Conservation (phyloP, 1,284 basidiomycete genomes). For the Sporisorium reilianum region DNA sequence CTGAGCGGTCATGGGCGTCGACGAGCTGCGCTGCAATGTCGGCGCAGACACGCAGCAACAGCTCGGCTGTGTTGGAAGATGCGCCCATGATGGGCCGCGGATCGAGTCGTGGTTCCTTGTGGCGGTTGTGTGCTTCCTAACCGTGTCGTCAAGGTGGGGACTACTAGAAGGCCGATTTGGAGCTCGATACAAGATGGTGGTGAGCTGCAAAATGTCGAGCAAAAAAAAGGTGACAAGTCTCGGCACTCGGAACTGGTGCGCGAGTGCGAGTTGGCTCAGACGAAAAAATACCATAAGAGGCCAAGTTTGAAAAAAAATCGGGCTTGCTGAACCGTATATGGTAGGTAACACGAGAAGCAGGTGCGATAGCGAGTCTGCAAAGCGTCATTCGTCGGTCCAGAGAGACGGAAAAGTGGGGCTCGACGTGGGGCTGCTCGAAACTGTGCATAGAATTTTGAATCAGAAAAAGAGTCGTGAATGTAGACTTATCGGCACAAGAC, state of each 20-base stretch:
- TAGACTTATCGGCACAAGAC: background rate
- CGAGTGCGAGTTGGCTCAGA: background rate
- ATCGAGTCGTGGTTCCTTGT: background rate
- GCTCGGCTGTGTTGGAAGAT: slow-evolving; percentile 79
- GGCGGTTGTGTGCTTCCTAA: background rate
- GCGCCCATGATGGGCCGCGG: slow-evolving; percentile 42
- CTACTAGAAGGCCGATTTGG: background rate
- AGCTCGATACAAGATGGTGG: background rate
- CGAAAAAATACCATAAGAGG: slow-evolving; percentile 4
- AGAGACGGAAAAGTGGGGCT: background rate
- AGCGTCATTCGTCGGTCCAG: background rate
- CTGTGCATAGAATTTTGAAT: no score
- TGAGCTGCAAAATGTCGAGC: background rate
- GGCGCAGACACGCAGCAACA: slow-evolving; percentile 89
- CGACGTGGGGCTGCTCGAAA: no score
- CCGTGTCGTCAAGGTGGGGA: background rate
- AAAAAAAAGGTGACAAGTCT: background rate
- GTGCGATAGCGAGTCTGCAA: background rate
- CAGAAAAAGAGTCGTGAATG: no score
- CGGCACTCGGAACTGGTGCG: slow-evolving; percentile 22
- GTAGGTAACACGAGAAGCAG: slow-evolving; percentile 5
- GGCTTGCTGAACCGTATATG: slow-evolving; percentile 1
- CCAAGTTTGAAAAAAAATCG: background rate
- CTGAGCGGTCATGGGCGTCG: slow-evolving; percentile 79
- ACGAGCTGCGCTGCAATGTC: slow-evolving; percentile 95